Base-by-base conservation (phyloP, 371 early-diverging fungal genomes). In the Fennellomyces sp. region DNA sequence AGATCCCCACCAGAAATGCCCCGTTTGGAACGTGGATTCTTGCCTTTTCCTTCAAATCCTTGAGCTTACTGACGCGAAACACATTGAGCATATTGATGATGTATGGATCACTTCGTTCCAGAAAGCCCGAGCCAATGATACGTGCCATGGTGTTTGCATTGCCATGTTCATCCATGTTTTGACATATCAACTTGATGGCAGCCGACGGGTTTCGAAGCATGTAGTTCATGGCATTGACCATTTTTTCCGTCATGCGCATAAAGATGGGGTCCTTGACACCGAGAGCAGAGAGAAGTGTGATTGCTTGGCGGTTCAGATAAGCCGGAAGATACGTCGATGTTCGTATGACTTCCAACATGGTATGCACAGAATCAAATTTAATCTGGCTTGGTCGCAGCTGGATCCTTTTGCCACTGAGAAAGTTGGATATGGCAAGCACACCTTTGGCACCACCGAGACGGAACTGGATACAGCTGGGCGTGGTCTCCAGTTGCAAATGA, bases 381-480 rank as follows among this genome's bases (percentile, higher is more conserved):
- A 71, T 73, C 72, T 91, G 88, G 62, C 88, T 87, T 0, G 82
- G 85, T 5, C 93, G 82, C 15, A 91, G 63, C 26, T 82, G 75
- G 2, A 87, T 65, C 35, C 64, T 36, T 2, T 65, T 64, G 0
- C 71, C 74, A 2, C 35, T 36, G 17, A 85, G 31, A 0, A 11
- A 23, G 1, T 71, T 59, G 33, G 69, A 67, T 0, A 82, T 51
- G 0, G 76, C 73, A 19, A 92, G 57, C 0, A 90, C 88, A 15
- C 95, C 95, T 72, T 96, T 96, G 26, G 85, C 86, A 7, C 94
- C 94, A 13, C 84, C 93, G 8, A 90, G 65, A 39, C 95, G 85
- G 35, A 94, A 87, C 65, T 96, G 95, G 45, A 91, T 87, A 1
- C 93, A 94, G 23, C 83, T 78, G 0, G 94, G 94, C 0, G 75